These are phyloP conservation scores for Pseudogymnoascus destructans DNA, from an alignment of 2,329 filamentous ascomycete genomes.

Conservation along the genomic window DNA sequence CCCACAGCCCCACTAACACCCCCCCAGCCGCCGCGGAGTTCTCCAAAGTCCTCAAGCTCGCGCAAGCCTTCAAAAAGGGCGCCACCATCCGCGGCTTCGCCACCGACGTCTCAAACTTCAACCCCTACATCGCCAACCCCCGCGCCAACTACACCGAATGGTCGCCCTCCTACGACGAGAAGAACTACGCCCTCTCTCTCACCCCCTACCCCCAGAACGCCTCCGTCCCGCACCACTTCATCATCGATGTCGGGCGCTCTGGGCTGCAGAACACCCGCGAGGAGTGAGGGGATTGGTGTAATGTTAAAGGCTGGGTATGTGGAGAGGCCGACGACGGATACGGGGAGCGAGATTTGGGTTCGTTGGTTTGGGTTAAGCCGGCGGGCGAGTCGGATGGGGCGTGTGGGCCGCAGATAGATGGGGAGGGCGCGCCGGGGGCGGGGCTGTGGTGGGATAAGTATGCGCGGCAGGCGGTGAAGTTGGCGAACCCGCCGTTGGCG, in stretches of 20 bases:
- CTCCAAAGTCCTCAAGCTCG: conserved; percentile 28
- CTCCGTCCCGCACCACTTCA: conserved; percentile 32
- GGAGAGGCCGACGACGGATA: conserved; percentile 25
- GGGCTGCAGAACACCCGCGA: conserved; percentile 27
- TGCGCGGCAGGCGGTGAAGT: conserved; percentile 30
- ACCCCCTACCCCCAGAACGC: conserved; percentile 28
- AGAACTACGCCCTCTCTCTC: conserved; percentile 30
- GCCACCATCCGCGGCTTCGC: conserved; percentile 29
- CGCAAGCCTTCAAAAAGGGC: conserved; percentile 17
- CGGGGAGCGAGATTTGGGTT: conserved; percentile 29
- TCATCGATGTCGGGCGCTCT: conserved; percentile 34
- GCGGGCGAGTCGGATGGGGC: conserved; percentile 33
- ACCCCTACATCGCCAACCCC: conserved; percentile 29
- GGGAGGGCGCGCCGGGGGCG: conserved; percentile 27
- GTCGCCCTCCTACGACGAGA: conserved; percentile 31
- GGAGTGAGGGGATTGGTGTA: conserved; percentile 35
- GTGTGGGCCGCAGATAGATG: conserved; percentile 25
- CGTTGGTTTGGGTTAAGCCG: conserved; percentile 35
- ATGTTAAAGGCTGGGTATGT: conserved; percentile 32
- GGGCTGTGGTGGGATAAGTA: conserved; percentile 33
- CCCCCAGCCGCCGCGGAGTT: conserved; percentile 29
- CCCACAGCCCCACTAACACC: neutral
- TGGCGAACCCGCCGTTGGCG: conserved; percentile 24
- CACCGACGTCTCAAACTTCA: conserved; percentile 35
- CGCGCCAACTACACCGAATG: conserved; percentile 32